Percentiles rank a stretch among this genome's conserved stretches.
phyloP scores from a whole-genome alignment of 2,329 filamentous ascomycete species.

The Chalaropsis thielavioides region DNA sequence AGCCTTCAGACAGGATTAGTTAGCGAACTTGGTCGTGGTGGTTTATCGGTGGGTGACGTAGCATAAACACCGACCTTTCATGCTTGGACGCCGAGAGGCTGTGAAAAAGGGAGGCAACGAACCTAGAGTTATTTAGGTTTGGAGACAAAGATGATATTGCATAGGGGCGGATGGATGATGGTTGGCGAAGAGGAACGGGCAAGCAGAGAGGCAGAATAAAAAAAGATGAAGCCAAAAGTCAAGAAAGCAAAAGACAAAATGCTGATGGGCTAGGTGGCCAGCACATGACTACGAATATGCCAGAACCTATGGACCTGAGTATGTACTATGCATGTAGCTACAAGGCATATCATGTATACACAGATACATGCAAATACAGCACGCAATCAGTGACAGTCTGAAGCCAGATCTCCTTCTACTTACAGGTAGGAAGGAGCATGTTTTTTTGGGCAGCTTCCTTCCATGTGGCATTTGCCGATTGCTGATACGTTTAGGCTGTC shows the following conservation, averaged over 20 bases:
- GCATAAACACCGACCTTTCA: not conserved
- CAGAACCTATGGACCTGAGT: not conserved
- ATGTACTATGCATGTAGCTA: not conserved
- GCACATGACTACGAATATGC: not conserved
- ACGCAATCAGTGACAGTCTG: not conserved
- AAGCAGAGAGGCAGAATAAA: not conserved
- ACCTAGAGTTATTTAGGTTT: not conserved
- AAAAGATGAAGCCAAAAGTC: not conserved
- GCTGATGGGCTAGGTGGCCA: not conserved
- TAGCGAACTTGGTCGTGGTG: not conserved
- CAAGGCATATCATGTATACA: not conserved
- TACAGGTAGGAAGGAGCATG: not conserved
- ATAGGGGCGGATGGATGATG: not conserved
- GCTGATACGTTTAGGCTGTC: not conserved
- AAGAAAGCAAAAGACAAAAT: not conserved
- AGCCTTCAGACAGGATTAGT: conserved; percentile 7
- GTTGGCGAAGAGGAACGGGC: not conserved
- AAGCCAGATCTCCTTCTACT: not conserved
- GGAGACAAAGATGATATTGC: not conserved
- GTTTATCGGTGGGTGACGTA: conserved; percentile 4
- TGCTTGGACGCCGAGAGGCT: not conserved
- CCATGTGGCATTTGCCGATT: too few relatives aligned
- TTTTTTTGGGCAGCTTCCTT: not conserved
- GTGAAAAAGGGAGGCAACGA: not conserved
- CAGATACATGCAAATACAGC: not conserved